Evolutionary conservation across 1,284 basidiomycete genomes (phyloP), one percentile per base, ranked within the genome.

Genomic region (Microbotryomycetes sp.): DNA sequence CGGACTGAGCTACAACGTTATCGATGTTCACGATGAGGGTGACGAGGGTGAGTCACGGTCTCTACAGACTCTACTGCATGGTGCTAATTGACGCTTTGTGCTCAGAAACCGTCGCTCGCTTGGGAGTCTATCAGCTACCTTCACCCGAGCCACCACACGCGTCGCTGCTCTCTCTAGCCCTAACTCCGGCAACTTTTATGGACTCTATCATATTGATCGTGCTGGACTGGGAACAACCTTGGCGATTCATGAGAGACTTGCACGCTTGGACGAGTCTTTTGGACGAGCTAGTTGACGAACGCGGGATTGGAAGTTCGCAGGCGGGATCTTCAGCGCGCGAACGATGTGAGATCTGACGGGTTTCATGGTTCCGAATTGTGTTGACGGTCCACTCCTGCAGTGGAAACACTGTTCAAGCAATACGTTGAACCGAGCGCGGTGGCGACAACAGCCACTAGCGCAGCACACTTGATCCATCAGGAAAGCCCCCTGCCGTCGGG

Each of bases 151-250:
- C 81, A 0, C 81, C 87, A 2, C 86, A 91, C 69, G 84, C 85
- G 2, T 78, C 85, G 2, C 77, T 97, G n/a, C 74, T 97, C 1
- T 88, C 90, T 0, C 84, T 88, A 64, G 90, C 92, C 60, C 78
- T 96, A 21, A 86, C 89, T 0, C 85, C 88, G 5, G 58, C 81
- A 18, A 79, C 84, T 5, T 75, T 92, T 9, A 80, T 85, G 41
- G 87, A 94, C 71, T 88, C 90, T 0, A 80, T 91, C 15, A 83
- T 92, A 52, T 78, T 97, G 69, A 88, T 97, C 69, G 82, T 87
- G 0, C 79, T 97, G n/a, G 94, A 98, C 75, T 97, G 93, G 94
- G 91, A 91, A 68, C 83, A 83, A 68, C 94, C 94, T 0, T 91
- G 89, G 84, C 83, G 85, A 0, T 97, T 97, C 76, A 75, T 94